Evolutionary conservation across 2,329 filamentous ascomycete species (phyloP).

Genomic region (Didymosphaeria variabile): DNA sequence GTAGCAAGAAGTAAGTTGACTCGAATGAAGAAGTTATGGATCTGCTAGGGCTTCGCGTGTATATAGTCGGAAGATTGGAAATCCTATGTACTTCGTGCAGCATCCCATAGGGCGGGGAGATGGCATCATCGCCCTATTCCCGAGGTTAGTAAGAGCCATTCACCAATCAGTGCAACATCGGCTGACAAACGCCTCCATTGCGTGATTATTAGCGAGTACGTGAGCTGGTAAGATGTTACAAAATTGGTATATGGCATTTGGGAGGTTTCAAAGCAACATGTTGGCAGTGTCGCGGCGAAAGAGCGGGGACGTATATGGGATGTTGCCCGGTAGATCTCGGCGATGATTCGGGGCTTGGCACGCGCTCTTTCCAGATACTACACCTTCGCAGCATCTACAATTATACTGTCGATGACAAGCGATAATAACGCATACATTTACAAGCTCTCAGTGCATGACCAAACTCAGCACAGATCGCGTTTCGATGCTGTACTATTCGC

Average conservation of each 20-base stretch:
- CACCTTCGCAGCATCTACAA: not conserved
- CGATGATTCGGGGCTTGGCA: slow-evolving; percentile 10
- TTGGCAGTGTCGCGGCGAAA: not conserved
- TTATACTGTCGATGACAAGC: not conserved
- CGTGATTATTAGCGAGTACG: slow-evolving; percentile 26
- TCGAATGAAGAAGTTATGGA: slow-evolving; percentile 12
- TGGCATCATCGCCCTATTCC: slow-evolving; percentile 47
- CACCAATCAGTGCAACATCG: slow-evolving; percentile 25
- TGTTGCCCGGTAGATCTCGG: not conserved
- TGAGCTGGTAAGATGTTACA: not conserved
- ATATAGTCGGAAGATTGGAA: slow-evolving; percentile 42
- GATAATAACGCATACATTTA: too few relatives aligned
- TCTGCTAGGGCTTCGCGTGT: not conserved
- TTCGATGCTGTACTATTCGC: too few relatives aligned
- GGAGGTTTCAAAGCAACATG: not conserved
- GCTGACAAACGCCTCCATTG: slow-evolving; percentile 41
- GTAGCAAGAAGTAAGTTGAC: slow-evolving; percentile 19
- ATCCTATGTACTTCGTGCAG: slow-evolving; percentile 23
- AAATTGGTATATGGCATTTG: not conserved
- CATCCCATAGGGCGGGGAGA: slow-evolving; percentile 19
- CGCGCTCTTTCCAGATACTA: not conserved
- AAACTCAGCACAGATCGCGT: too few relatives aligned
- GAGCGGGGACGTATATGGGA: not conserved
- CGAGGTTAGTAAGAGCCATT: slow-evolving; percentile 38
- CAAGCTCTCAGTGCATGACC: too few relatives aligned